Conservation (phyloP, 140 eudicot genomes). For the Flaveria floridana region DNA sequence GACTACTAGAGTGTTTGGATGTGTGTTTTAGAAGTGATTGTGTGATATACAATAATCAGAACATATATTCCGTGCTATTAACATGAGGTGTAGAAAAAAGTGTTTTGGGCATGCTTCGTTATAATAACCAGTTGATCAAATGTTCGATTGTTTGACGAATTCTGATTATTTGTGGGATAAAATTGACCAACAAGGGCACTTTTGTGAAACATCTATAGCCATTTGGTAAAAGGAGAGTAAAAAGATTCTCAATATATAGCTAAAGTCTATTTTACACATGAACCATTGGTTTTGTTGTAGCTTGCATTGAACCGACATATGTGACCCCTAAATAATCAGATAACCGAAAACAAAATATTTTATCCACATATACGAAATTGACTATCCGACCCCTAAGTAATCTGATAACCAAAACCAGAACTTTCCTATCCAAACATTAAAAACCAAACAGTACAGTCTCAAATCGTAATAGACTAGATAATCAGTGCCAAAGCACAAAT, state of each 20-base stretch:
- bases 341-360: not conserved
- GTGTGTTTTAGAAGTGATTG: not conserved
- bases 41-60: not conserved
- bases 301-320: not conserved
- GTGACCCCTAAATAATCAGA: not conserved
- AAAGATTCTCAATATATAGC: not conserved
- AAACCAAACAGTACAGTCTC: not conserved
- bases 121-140: not conserved
- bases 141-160: not conserved
- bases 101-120: too few species aligned
- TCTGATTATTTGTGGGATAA: slow-evolving; percentile 5
- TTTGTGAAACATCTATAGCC: not conserved
- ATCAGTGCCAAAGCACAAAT: not conserved
- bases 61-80: not conserved
- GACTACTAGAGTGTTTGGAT: not conserved
- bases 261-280: not conserved
- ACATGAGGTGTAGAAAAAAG: not conserved
- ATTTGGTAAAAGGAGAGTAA: not conserved
- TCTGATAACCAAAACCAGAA: not conserved
- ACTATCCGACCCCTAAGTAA: not conserved
- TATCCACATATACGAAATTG: not conserved
- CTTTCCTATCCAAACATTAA: not conserved
- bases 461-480: not conserved
- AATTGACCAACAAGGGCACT: not conserved
- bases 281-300: not conserved